A percentile compares a stretch with the other conserved stretches of the same genome.
These are phyloP conservation scores for Thelonectria olida DNA, from an alignment of 2,329 filamentous ascomycete species.

Conservation along the genomic window DNA sequence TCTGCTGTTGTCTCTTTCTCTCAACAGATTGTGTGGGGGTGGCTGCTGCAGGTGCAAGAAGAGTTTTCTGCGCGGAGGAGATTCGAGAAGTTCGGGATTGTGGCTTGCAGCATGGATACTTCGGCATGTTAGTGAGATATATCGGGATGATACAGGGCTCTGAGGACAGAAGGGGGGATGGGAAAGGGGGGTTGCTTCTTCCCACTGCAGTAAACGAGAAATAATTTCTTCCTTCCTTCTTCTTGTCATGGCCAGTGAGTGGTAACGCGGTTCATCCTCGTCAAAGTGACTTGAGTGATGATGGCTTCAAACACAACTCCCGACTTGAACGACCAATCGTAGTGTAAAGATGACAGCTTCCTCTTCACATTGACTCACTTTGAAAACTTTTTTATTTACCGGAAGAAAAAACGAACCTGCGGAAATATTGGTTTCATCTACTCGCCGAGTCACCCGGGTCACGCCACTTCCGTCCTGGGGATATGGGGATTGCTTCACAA, in stretches of 20 bases:
- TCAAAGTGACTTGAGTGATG: neutral
- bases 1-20: neutral
- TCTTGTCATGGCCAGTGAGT: no score
- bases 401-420: neutral
- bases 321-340: neutral
- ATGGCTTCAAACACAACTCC: neutral
- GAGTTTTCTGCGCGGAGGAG: neutral
- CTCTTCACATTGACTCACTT: neutral
- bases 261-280: neutral
- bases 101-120: neutral
- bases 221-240: neutral
- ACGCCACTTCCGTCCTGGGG: neutral
- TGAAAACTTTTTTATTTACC: neutral
- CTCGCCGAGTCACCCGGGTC: neutral
- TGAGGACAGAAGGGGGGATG: no score
- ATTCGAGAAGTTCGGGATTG: neutral
- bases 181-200: no score
- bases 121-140: neutral
- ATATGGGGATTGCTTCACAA: no score
- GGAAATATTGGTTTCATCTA: neutral
- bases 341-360: neutral
- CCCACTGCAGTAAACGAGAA: neutral
- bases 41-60: neutral
- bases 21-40: neutral
- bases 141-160: no score